Evolutionary conservation across 2,329 filamentous ascomycete species (phyloP).

Genomic region (Epichloe coenophiala): DNA sequence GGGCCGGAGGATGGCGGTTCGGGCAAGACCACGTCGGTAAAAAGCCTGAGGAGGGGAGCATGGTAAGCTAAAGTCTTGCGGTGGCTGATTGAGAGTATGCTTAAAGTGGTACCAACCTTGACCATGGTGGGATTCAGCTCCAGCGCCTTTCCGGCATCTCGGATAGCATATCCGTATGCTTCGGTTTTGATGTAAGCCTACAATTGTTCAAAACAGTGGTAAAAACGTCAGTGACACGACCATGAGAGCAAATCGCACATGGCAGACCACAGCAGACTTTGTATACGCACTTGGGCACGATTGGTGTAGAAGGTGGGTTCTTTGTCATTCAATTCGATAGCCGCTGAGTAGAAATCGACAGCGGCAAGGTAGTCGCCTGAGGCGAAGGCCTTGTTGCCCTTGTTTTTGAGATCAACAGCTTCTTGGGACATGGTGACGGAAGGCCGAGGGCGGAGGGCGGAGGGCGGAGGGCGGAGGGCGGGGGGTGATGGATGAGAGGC

Average conservation of each 20-base stretch:
- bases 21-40: slow-evolving; percentile 83
- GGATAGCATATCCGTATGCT: slow-evolving; percentile 83
- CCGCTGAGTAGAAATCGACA: slow-evolving; percentile 72
- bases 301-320: slow-evolving; percentile 91
- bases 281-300: slow-evolving; percentile 67
- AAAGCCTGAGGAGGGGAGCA: slow-evolving; percentile 50
- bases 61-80: not conserved
- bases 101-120: slow-evolving; percentile 48
- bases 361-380: slow-evolving; percentile 76
- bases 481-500: not conserved
- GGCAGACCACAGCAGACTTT: slow-evolving; percentile 1
- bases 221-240: slow-evolving; percentile 33
- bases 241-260: slow-evolving; percentile 3
- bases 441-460: not conserved
- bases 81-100: not conserved
- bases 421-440: slow-evolving; percentile 36
- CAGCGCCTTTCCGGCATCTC: slow-evolving; percentile 81
- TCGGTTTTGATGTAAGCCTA: slow-evolving; percentile 93
- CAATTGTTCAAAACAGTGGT: slow-evolving; percentile 1
- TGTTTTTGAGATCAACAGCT: slow-evolving; percentile 75
- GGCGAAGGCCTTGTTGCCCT: slow-evolving; percentile 88
- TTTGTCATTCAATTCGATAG: slow-evolving; percentile 69
- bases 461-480: not conserved
- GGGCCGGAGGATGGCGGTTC: slow-evolving; percentile 80
- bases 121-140: slow-evolving; percentile 78